These are phyloP conservation scores for Magnaporthiopsis rhizophila DNA, from an alignment of 2,329 filamentous ascomycete genomes.

Conservation along the genomic window DNA sequence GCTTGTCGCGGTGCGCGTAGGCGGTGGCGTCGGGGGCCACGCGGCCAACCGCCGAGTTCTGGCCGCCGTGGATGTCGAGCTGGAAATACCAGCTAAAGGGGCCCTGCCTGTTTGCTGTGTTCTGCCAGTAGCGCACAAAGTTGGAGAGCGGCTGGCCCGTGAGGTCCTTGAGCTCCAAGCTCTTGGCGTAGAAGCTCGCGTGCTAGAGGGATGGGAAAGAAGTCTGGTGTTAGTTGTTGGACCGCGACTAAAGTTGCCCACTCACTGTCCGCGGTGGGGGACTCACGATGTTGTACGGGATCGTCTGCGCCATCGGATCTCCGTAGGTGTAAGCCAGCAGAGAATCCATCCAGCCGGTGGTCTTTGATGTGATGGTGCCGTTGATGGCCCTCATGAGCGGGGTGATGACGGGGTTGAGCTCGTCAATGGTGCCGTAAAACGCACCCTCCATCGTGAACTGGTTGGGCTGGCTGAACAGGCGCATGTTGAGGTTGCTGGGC, in stretches of 20 bases:
- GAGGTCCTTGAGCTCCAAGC: constrained; percentile 21
- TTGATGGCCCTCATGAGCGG: constrained; percentile 8
- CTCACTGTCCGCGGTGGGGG: neutral
- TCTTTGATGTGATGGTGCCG: constrained; percentile 13
- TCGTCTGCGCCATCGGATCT: constrained; percentile 18
- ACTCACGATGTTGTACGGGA: constrained; percentile 17
- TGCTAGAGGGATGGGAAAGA: constrained; percentile 10
- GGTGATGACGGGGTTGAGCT: constrained; percentile 14
- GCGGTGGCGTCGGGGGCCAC: constrained; percentile 20
- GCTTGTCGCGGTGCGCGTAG: constrained; percentile 33
- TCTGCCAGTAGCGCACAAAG: constrained; percentile 18
- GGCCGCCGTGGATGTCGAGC: constrained; percentile 25
- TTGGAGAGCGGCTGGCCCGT: constrained; percentile 1
- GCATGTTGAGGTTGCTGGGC: constrained; percentile 20
- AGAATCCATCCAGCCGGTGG: constrained; percentile 20
- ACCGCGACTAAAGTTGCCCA: too few species aligned
- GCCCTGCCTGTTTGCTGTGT: constrained; percentile 15
- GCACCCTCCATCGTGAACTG: constrained; percentile 20
- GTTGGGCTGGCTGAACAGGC: constrained; percentile 17
- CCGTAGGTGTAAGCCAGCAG: constrained; percentile 24
- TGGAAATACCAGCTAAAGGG: constrained; percentile 22
- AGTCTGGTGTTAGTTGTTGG: neutral
- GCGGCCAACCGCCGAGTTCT: constrained; percentile 27
- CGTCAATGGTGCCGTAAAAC: constrained; percentile 17
- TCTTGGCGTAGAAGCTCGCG: constrained; percentile 23